Conservation (phyloP, 306 rosid genomes). For the Quillaja saponaria region DNA sequence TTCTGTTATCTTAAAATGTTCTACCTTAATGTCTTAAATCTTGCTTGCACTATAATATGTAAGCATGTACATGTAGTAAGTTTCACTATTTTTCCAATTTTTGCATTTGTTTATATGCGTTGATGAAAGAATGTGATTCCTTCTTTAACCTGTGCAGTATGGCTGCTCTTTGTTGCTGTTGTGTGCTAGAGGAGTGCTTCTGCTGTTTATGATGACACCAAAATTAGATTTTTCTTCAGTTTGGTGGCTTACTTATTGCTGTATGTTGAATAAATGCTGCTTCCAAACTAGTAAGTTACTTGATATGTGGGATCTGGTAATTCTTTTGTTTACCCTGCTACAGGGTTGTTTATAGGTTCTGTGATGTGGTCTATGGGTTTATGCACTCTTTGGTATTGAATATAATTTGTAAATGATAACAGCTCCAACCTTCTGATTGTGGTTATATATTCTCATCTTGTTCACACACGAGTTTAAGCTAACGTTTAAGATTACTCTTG, state of each 20-base stretch:
- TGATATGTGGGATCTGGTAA: slow-evolving; percentile 32
- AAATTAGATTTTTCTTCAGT: slow-evolving; percentile 12
- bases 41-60: not conserved
- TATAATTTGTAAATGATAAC: slow-evolving; percentile 25
- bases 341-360: slow-evolving; percentile 28
- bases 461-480: not conserved
- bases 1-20: too few species aligned
- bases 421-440: slow-evolving; percentile 11
- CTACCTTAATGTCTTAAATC: not conserved
- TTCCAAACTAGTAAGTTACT: slow-evolving; percentile 4
- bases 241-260: slow-evolving; percentile 35
- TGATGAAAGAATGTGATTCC: slow-evolving; percentile 9
- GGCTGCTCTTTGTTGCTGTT: slow-evolving; percentile 85
- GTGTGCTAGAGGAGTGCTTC: slow-evolving; percentile 81
- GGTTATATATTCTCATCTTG: slow-evolving; percentile 3
- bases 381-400: slow-evolving; percentile 6
- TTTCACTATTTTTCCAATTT: not conserved
- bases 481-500: not conserved
- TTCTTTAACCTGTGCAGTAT: slow-evolving; percentile 54
- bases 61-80: slow-evolving; percentile 6
- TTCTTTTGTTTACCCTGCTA: not conserved
- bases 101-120: not conserved
- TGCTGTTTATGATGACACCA: slow-evolving; percentile 40
- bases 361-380: slow-evolving; percentile 19
- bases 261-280: slow-evolving; percentile 34